These are phyloP conservation scores for Diaporthe australafricana DNA, from an alignment of 2,329 filamentous ascomycete genomes.

Conservation along the genomic window DNA sequence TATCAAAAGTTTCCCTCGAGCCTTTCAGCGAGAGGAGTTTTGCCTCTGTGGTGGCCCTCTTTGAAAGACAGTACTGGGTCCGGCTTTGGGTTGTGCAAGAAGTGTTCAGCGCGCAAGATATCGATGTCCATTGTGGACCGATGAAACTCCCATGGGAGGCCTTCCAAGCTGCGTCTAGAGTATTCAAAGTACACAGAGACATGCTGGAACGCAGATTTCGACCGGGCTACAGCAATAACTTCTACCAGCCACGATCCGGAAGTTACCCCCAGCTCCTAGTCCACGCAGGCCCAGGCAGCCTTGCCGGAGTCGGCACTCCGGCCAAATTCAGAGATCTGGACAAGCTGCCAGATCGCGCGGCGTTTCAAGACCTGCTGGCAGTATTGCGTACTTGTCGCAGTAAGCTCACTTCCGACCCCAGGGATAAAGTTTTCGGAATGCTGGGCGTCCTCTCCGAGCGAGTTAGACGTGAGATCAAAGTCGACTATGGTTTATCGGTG, in stretches of 20 bases:
- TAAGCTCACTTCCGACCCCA: constrained; percentile 46
- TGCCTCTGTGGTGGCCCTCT: constrained; percentile 42
- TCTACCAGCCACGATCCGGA: neutral
- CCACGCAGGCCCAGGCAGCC: neutral
- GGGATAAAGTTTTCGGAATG: constrained; percentile 52
- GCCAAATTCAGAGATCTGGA: neutral
- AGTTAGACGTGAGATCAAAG: constrained; percentile 43
- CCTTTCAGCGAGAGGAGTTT: neutral
- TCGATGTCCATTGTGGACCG: constrained; percentile 44
- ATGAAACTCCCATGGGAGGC: neutral
- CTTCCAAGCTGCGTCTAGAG: neutral
- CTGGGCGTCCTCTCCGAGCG: constrained; percentile 46
- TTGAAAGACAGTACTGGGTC: constrained; percentile 51
- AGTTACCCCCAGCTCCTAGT: neutral
- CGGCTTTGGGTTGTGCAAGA: constrained; percentile 50
- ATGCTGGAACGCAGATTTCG: neutral
- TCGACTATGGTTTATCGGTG: constrained; percentile 47
- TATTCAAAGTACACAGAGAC: neutral
- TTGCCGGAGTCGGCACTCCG: neutral
- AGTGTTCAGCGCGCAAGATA: constrained; percentile 41
- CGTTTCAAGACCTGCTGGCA: constrained; percentile 39
- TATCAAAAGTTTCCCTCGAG: neutral
- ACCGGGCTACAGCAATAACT: neutral
- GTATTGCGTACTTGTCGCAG: constrained; percentile 42
- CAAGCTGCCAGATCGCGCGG: neutral